phyloP scores from a whole-genome alignment of 768 basidiomycete species.

The Boletus subparvulus region DNA sequence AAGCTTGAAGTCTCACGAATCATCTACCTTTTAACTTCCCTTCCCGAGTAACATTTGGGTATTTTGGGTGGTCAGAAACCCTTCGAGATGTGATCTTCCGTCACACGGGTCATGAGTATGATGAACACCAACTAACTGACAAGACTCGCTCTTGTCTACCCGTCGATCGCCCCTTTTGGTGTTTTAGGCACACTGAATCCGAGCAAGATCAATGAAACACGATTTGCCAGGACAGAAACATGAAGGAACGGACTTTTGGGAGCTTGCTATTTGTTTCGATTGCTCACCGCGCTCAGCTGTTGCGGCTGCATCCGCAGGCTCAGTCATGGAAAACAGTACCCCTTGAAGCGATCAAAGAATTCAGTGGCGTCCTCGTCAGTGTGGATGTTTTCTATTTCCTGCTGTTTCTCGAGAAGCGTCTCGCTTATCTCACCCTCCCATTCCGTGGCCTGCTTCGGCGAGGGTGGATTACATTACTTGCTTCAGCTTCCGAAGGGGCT shows the following conservation, averaged over 20 bases:
- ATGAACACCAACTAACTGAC: background rate
- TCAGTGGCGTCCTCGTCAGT: slow-evolving; percentile 63
- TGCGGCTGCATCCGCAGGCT: slow-evolving; percentile 35
- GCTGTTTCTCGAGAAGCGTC: slow-evolving; percentile 40
- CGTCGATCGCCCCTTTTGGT: background rate
- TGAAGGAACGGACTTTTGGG: background rate
- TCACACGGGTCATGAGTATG: no score
- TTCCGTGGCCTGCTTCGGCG: slow-evolving; percentile 68
- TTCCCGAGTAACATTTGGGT: background rate
- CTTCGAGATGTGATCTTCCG: no score
- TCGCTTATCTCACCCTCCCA: slow-evolving; percentile 65
- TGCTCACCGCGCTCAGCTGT: no score
- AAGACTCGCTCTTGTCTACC: accelerated
- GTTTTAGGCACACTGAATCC: no score
- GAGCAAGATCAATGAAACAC: no score
- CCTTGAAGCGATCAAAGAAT: slow-evolving; percentile 64
- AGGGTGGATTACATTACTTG: slow-evolving; percentile 54
- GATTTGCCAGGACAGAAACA: no score
- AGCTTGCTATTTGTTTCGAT: no score
- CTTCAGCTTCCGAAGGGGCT: slow-evolving; percentile 33
- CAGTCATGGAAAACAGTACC: slow-evolving; percentile 57
- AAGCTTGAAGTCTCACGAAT: no score
- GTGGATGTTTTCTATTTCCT: slow-evolving; percentile 48
- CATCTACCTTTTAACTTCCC: no score
- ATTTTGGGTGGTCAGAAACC: background rate